Evolutionary conservation across 1,284 basidiomycete genomes (phyloP), one percentile per base, ranked within the genome.

Genomic region (Sanghuangporus weigelae): DNA sequence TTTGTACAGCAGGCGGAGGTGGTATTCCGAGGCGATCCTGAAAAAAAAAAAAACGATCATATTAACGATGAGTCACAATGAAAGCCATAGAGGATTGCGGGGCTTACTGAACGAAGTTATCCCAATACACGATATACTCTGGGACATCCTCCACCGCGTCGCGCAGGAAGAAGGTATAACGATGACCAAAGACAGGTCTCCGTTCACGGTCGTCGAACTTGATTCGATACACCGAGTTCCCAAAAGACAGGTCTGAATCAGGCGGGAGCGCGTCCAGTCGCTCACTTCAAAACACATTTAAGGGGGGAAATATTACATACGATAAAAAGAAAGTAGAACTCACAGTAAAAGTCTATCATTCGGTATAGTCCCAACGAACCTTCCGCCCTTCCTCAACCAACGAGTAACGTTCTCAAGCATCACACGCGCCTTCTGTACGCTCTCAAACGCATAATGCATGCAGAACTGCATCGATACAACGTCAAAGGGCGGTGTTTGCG

Each of bases 361-460:
- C 2, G 96, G 95, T 66, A 98, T 93, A 0, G 97, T 99, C 35
- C 96, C 97, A 60, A 99, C 84, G 70, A 98, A 97, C 12, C 89
- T 76, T 2, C 97, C 97, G 36, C 96, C 96, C 26, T 80, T 79
- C 42, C 91, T 81, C 56, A 99, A 80, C 78, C 90, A 90, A 48
- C 84, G 76, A 59, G 87, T 85, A 26, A 96, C 96, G 73, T 99
- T 99, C 59, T 89, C 84, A 35, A 99, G 84, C 96, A 99, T 98
- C 71, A 85, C 88, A 40, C 93, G 83, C 31, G 89, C 93, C 74
- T 97, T 98, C 59, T 83, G 78, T 36, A 88, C 84, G 46, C 84
- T 90, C 73, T 98, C 95, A 74, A 98, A 99, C 7, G 96, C 97
- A 72, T 99, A 99, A 75, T 99, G 97, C 93, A 99, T 97, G 77